Evolutionary conservation across 2,329 filamentous ascomycete genomes (phyloP).

Genomic region (Talaromyces sp.): DNA sequence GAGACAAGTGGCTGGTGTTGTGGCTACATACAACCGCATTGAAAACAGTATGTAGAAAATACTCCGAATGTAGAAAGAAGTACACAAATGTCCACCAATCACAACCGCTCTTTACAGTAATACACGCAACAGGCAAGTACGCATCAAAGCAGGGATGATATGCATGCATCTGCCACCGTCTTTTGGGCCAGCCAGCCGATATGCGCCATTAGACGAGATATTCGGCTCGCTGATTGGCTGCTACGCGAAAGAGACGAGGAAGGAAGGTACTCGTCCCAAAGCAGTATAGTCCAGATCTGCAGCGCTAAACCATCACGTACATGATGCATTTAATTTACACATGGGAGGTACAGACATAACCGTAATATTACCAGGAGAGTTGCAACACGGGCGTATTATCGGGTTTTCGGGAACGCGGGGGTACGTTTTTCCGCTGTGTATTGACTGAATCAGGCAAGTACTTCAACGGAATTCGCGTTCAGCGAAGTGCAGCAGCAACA

Average conservation of each 20-base stretch:
- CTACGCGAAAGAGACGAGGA: neutral
- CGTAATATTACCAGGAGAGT: neutral
- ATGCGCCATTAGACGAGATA: slow-evolving; percentile 1
- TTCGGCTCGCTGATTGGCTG: neutral
- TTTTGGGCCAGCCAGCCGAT: neutral
- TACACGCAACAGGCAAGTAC: slow-evolving; percentile 9
- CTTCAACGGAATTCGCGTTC: neutral
- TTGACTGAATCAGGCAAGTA: slow-evolving; percentile 15
- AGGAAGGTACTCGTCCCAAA: neutral
- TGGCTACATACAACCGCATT: neutral
- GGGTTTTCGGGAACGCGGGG: neutral
- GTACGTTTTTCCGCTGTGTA: slow-evolving; percentile 7
- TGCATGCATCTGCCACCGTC: neutral
- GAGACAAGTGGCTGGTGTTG: neutral
- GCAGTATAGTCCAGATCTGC: neutral
- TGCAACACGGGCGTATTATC: neutral
- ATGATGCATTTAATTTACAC: neutral
- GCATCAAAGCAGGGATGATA: neutral
- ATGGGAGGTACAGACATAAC: neutral
- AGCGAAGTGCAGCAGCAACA: slow-evolving; percentile 1
- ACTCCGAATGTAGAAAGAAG: neutral
- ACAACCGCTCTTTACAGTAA: neutral
- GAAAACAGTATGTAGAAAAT: neutral
- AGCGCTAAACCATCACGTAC: neutral
- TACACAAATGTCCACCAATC: neutral